phyloP scores from a whole-genome alignment of 352 stramenopile species.

The Blastocystis sp. region DNA sequence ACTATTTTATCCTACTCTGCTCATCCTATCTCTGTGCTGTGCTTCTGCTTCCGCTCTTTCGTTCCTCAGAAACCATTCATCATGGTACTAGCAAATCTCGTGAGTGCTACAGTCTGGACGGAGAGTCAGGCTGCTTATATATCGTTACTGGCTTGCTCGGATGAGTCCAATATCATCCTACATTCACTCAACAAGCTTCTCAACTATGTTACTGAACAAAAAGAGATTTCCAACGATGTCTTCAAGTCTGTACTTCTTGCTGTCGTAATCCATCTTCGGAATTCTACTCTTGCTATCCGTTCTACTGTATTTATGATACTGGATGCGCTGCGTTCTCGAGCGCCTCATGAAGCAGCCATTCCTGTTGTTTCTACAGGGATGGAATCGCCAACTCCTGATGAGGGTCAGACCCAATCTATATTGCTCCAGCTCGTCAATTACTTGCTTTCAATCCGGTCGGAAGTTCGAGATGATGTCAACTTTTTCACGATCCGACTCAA shows the following conservation, averaged over 20 bases:
- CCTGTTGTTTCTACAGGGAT: neutral
- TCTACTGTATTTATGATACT: conserved; percentile 19
- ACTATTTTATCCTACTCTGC: neutral
- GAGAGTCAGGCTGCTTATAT: neutral
- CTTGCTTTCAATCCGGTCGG: neutral
- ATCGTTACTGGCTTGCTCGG: neutral
- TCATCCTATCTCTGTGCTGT: neutral
- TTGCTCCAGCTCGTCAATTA: conserved; percentile 15
- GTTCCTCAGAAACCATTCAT: neutral
- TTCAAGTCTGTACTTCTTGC: neutral
- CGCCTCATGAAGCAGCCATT: neutral
- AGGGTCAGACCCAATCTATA: neutral
- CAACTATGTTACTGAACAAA: neutral
- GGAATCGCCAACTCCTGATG: neutral
- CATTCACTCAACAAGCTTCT: conserved; percentile 48
- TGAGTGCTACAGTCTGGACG: neutral
- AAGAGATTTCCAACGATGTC: neutral
- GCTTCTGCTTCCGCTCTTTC: conserved; percentile 14
- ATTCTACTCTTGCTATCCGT: neutral
- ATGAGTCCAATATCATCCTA: neutral
- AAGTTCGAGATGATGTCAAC: conserved; percentile 44
- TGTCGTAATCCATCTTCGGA: neutral
- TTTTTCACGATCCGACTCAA: conserved; percentile 12
- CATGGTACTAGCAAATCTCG: conserved; percentile 1
- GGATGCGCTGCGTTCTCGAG: neutral